Conservation (phyloP, 345 rosid genomes). For the Populus euphratica region DNA sequence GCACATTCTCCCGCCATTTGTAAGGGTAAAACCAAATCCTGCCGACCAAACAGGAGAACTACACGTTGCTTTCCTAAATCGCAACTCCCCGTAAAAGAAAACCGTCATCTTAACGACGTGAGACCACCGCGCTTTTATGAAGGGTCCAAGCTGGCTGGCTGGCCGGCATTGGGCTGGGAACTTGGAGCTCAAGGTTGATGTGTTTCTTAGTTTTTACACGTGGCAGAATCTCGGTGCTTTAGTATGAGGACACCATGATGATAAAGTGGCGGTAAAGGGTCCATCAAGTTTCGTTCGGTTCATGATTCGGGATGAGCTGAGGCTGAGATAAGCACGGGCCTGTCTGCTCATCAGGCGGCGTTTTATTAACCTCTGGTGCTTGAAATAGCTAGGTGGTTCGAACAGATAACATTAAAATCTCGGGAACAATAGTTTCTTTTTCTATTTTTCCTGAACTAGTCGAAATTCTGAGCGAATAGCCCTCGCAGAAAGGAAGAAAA, state of each 20-base stretch:
- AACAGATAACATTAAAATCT: background rate
- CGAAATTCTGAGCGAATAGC: background rate
- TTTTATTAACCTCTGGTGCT: background rate
- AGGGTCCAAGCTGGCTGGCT: background rate
- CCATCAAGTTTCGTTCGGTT: background rate
- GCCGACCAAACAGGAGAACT: no score
- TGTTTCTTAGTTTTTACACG: background rate
- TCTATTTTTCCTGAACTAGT: no score
- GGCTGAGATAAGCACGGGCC: background rate
- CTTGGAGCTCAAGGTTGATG: background rate
- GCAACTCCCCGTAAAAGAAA: no score
- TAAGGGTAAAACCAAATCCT: background rate
- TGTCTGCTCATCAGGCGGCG: background rate
- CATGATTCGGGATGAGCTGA: background rate
- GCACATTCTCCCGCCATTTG: conserved; percentile 6
- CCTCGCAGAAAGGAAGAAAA: background rate
- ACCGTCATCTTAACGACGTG: no score
- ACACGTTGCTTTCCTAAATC: background rate
- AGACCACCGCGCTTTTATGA: no score
- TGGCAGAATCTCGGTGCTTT: background rate
- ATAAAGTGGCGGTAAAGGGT: background rate
- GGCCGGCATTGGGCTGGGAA: no score
- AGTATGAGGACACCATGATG: background rate
- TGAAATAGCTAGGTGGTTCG: background rate
- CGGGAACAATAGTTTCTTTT: background rate